phyloP scores from a whole-genome alignment of 345 rosid genomes.

The Ceriops tagal region DNA sequence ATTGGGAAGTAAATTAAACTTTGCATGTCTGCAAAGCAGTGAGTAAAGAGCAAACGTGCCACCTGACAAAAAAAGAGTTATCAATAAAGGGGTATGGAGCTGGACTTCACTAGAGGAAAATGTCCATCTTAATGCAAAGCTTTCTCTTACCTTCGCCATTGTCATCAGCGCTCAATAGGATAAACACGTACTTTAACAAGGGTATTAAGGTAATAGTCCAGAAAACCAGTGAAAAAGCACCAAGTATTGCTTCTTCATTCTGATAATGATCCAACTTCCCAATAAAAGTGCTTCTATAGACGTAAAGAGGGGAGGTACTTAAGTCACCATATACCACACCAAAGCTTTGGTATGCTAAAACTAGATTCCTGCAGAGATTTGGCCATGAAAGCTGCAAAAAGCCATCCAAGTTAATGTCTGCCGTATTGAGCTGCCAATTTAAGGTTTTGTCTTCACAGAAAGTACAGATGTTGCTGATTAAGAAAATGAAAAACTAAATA shows the following conservation, averaged over 20 bases:
- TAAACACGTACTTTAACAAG: conserved; percentile 61
- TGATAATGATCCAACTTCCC: conserved; percentile 52
- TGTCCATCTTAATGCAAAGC: neutral
- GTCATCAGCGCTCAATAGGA: conserved; percentile 70
- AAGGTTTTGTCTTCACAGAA: neutral
- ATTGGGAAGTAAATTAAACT: conserved; percentile 84
- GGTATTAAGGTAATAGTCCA: conserved; percentile 86
- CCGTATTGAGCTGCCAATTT: neutral
- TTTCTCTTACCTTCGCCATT: conserved; percentile 69
- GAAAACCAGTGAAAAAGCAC: conserved; percentile 83
- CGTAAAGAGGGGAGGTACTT: conserved; percentile 90
- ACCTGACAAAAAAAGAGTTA: conserved; percentile 44
- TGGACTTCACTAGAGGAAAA: neutral
- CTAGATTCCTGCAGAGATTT: conserved; percentile 52
- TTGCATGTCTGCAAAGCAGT: conserved; percentile 81
- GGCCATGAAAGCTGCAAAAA: conserved; percentile 70
- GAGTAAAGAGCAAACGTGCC: conserved; percentile 93
- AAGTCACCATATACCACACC: conserved; percentile 88
- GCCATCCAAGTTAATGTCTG: conserved; percentile 13
- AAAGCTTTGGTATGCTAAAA: conserved; percentile 86
- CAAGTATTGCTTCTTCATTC: conserved; percentile 64
- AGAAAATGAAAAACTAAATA: neutral
- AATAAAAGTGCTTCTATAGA: conserved; percentile 49
- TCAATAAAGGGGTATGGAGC: conserved; percentile 10
- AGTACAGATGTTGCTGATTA: neutral